Evolutionary conservation across 495 filamentous ascomycete species (phyloP), one percentile per base, ranked within the genome.

Genomic region (Xylaria palmicola): DNA sequence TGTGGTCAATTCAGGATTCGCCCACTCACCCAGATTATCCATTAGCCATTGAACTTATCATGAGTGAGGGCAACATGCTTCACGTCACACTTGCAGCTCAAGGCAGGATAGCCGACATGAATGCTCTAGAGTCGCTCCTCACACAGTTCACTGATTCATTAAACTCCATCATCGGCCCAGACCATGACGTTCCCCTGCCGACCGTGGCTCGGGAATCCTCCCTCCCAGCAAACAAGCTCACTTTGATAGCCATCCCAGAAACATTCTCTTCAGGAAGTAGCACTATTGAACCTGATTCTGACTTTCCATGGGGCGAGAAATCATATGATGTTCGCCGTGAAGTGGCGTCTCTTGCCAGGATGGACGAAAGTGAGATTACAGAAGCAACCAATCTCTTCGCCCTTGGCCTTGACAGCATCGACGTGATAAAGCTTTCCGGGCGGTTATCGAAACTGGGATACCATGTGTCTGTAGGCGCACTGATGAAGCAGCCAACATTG

Each of bases 401-500:
- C 47, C 75, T 90, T 10, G 87, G 87, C 0, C 75, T 90, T 8
- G 87, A 90, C 69, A 89, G 87, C 63, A 88, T 90, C 62, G 87
- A 89, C 62, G 72, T 81, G 17, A 88, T 86, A 64, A 90, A 87
- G 68, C 76, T 92, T 4, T 83, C 89, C 1, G 83, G 88, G 1
- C 79, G 78, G 45, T 74, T 95, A 22, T 88, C 84, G 63, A 79
- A 74, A 48, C 51, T 72, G 12, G 85, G 83, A 0, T 80, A 91
- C 34, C 68, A 73, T 3, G 62, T 93, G 51, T 79, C 86, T 8
- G 82, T 90, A 12, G 88, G 89, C 68, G 71, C 72, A 34, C 83
- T 95, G 47, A 87, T 93, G 82, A 84, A 80, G 60, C 77, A 76
- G n/a, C 84, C 85, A 48, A 90, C 84, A 0, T 83, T 94, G 22